phyloP scores from a whole-genome alignment of 2,329 filamentous ascomycete genomes.

The Nemania sp. region DNA sequence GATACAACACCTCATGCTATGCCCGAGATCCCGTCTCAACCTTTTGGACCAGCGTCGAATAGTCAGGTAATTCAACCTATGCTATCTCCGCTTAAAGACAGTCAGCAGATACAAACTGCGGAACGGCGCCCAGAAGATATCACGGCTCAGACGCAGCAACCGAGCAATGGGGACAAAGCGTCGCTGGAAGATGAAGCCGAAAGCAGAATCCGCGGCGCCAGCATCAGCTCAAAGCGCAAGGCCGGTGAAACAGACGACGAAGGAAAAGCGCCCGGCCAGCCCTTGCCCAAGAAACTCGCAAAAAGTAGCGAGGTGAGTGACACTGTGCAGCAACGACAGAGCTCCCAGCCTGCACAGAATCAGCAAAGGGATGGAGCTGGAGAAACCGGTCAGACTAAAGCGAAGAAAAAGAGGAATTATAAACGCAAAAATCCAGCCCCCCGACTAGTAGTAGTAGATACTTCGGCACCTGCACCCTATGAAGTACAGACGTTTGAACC shows the following conservation, averaged over 20 bases:
- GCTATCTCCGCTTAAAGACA: neutral
- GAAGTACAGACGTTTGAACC: slow-evolving; percentile 21
- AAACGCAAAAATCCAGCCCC: no score
- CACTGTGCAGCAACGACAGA: neutral
- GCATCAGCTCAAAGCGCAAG: slow-evolving; percentile 33
- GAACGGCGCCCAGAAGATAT: neutral
- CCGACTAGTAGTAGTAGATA: neutral
- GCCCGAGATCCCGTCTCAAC: neutral
- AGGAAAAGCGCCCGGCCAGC: neutral
- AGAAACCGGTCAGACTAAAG: neutral
- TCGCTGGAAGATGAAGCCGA: neutral
- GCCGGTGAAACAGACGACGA: slow-evolving; percentile 14
- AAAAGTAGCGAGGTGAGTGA: neutral
- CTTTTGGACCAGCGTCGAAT: neutral
- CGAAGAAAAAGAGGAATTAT: neutral
- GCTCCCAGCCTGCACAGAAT: neutral
- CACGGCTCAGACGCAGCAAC: neutral
- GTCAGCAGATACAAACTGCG: neutral
- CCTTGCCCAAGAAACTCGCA: slow-evolving; percentile 24
- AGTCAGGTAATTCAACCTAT: neutral
- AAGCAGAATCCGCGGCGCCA: neutral
- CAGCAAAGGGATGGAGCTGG: slow-evolving; percentile 9
- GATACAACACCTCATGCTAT: neutral
- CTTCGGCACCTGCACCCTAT: neutral
- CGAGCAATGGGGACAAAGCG: neutral